Percentiles rank a stretch among this genome's conserved stretches.
Conservation (phyloP, 108 stramenopile species). For the Hondaea fermentalgiana region DNA sequence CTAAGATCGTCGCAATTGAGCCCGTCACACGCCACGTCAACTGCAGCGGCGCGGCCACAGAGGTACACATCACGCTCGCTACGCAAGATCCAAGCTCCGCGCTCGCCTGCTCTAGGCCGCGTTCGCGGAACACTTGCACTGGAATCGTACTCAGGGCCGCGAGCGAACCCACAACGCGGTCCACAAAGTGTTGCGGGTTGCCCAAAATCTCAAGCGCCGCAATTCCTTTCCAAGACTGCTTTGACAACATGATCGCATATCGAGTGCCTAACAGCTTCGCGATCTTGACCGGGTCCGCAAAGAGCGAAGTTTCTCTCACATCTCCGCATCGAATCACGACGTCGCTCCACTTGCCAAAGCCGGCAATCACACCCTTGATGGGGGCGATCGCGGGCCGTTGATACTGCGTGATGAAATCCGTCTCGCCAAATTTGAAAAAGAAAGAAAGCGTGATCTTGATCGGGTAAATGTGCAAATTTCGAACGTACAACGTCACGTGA, state of each 20-base stretch:
- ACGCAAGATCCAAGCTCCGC: neutral
- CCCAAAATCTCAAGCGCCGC: conserved; percentile 16
- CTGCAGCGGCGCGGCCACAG: neutral
- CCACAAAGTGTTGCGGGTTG: neutral
- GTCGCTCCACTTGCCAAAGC: conserved; percentile 1
- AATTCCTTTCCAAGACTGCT: conserved; percentile 3
- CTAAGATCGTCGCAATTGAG: neutral
- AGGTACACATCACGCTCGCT: neutral
- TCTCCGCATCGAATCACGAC: neutral
- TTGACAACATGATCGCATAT: neutral
- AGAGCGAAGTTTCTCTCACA: neutral
- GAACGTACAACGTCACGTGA: neutral
- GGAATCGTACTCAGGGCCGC: neutral
- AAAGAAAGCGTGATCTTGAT: conserved; percentile 10
- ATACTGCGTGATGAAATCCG: neutral
- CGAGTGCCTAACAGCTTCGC: neutral
- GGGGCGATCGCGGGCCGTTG: neutral
- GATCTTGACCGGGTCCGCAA: neutral
- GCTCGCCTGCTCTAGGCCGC: neutral
- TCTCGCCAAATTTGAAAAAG: conserved; percentile 10
- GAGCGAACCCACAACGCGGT: neutral
- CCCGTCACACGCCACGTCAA: neutral
- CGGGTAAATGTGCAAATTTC: neutral
- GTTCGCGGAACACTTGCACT: neutral
- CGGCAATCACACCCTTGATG: neutral